A percentile compares a stretch with the other conserved stretches of the same genome.
Conservation (phyloP, 2,329 filamentous ascomycete genomes). For the Colletotrichum chlorophyti region DNA sequence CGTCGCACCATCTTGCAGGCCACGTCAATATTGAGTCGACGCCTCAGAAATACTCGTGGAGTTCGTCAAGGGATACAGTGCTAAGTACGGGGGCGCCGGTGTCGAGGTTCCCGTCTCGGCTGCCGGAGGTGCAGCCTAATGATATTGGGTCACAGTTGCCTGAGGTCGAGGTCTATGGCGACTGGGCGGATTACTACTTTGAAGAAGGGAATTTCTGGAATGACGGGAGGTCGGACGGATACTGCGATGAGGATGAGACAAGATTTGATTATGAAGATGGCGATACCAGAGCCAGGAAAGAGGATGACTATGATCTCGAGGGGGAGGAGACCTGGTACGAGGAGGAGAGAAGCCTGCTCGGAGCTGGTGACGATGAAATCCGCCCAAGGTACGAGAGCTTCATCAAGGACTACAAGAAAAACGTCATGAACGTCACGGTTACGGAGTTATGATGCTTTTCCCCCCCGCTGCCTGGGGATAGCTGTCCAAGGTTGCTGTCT, state of each 20-base stretch:
- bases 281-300: not conserved
- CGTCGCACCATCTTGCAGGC: constrained; percentile 11
- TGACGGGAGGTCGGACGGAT: not conserved
- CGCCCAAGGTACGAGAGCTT: constrained; percentile 27
- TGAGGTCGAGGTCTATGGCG: constrained; percentile 26
- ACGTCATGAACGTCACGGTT: constrained; percentile 18
- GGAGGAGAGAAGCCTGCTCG: not conserved
- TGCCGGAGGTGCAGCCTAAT: constrained; percentile 4
- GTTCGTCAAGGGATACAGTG: constrained; percentile 22
- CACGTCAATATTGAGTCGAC: not conserved
- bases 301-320: not conserved
- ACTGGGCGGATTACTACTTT: constrained; percentile 33
- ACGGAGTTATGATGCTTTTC: constrained; percentile 1
- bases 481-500: not conserved
- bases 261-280: not conserved
- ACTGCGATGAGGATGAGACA: not conserved
- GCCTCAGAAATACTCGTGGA: constrained; percentile 18
- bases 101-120: constrained; percentile 11
- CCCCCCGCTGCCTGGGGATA: too few relatives aligned
- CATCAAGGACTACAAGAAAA: constrained; percentile 25
- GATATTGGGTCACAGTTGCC: not conserved
- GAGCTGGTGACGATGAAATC: not conserved
- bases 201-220: constrained; percentile 26
- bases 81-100: constrained; percentile 13
- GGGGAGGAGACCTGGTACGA: not conserved